These are phyloP conservation scores for Pythium aristosporum DNA, from an alignment of 352 stramenopile species.

Conservation along the genomic window DNA sequence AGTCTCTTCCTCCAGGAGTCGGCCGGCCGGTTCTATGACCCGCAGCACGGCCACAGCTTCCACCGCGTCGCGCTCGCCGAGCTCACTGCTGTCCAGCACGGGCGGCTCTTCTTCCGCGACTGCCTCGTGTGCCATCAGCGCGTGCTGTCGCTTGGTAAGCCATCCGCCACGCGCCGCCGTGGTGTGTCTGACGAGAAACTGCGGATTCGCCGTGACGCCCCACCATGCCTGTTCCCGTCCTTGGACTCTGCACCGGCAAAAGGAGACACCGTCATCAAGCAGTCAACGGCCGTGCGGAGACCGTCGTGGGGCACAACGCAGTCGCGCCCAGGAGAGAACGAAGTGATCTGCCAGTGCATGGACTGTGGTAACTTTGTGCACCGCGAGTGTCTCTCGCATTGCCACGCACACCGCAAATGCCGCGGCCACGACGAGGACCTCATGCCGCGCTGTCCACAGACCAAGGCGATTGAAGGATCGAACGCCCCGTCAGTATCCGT, in stretches of 20 bases:
- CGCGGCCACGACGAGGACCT: conserved; percentile 31
- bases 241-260: conserved; percentile 4
- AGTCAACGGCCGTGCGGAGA: neutral
- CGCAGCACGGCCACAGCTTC: conserved; percentile 66
- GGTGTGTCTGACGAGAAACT: conserved; percentile 2
- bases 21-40: conserved; percentile 27
- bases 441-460: conserved; percentile 36
- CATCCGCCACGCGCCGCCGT: neutral
- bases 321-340: neutral
- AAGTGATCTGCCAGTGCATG: conserved; percentile 52
- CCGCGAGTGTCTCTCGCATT: conserved; percentile 50
- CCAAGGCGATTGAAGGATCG: neutral
- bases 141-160: conserved; percentile 36
- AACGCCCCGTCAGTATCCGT: neutral
- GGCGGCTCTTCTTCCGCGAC: conserved; percentile 61
- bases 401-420: conserved; percentile 49
- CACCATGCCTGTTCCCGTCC: conserved; percentile 13
- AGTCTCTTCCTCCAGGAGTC: conserved; percentile 19
- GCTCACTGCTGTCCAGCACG: conserved; percentile 50
- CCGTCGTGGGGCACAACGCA: conserved; percentile 14
- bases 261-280: conserved; percentile 6
- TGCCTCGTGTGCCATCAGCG: conserved; percentile 55
- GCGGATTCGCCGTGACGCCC: neutral
- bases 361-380: conserved; percentile 53
- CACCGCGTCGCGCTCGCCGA: conserved; percentile 27